Evolutionary conservation across 441 rosid species (phyloP).

Genomic region (Erodium moschatum): DNA sequence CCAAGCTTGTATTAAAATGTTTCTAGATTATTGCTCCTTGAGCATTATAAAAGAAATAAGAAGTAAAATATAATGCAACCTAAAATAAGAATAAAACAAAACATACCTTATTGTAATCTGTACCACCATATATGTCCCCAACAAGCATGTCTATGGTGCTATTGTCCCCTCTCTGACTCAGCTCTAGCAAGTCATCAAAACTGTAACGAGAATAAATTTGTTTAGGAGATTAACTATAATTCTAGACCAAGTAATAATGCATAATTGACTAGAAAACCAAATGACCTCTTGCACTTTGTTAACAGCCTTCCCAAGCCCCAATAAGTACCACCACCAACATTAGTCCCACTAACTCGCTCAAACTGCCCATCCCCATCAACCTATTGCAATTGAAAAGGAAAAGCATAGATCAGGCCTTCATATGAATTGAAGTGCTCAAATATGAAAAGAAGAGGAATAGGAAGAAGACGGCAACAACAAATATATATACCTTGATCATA

Average conservation of each 20-base stretch:
- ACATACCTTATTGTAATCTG: slow-evolving; percentile 87
- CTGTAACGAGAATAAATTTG: slow-evolving; percentile 31
- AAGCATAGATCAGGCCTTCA: slow-evolving; percentile 14
- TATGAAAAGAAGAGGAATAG: slow-evolving; percentile 13
- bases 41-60: neutral
- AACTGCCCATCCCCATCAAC: slow-evolving; percentile 98
- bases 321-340: slow-evolving; percentile 98
- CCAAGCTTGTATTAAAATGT: neutral
- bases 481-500: slow-evolving; percentile 69
- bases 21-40: neutral
- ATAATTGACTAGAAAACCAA: slow-evolving; percentile 16
- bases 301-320: slow-evolving; percentile 97
- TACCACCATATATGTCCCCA: slow-evolving; percentile 22
- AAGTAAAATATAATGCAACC: neutral
- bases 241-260: slow-evolving; percentile 6
- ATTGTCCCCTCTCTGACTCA: slow-evolving; percentile 96
- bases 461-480: slow-evolving; percentile 2
- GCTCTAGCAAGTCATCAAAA: slow-evolving; percentile 94
- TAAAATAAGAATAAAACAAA: slow-evolving; percentile 13
- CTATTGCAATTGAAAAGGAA: slow-evolving; percentile 32
- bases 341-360: slow-evolving; percentile 95
- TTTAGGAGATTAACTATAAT: slow-evolving; percentile 8
- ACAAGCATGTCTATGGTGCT: slow-evolving; percentile 95
- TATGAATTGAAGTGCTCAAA: slow-evolving; percentile 3
- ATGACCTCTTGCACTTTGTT: slow-evolving; percentile 91